Percentiles rank a stretch among this genome's conserved stretches.
phyloP scores from a whole-genome alignment of 805 yeast genomes.

The Candida boidinii region DNA sequence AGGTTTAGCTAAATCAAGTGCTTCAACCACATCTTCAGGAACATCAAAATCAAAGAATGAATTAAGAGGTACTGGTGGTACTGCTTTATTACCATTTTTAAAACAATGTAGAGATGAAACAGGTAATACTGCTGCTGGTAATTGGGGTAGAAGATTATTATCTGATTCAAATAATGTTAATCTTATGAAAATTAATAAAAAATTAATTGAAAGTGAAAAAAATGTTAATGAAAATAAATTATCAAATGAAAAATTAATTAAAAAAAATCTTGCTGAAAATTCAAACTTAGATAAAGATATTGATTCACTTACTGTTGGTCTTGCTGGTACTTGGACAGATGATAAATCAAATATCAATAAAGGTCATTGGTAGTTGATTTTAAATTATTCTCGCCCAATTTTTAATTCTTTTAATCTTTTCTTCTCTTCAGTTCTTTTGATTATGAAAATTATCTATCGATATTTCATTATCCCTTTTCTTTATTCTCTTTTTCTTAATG shows the following conservation, averaged over 20 bases:
- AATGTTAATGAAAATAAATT: neutral
- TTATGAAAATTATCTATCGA: too few relatives aligned
- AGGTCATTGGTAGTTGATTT: conserved; percentile 21
- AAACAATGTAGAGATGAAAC: conserved; percentile 96
- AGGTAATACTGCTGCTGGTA: conserved; percentile 87
- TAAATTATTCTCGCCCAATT: conserved; percentile 3
- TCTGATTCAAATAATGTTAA: conserved; percentile 41
- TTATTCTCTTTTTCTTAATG: too few relatives aligned
- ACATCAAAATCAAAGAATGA: conserved; percentile 44
- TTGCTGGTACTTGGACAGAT: conserved; percentile 24
- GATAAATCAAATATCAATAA: conserved; percentile 15
- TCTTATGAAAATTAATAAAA: conserved; percentile 2
- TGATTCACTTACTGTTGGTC: conserved; percentile 11
- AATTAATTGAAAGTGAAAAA: neutral
- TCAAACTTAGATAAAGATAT: neutral
- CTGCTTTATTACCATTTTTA: conserved; percentile 81
- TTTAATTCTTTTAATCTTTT: conserved; percentile 9
- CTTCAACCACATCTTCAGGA: conserved; percentile 24
- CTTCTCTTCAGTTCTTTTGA: too few relatives aligned
- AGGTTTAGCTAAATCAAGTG: conserved; percentile 45
- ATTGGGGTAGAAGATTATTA: conserved; percentile 75
- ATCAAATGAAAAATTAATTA: neutral
- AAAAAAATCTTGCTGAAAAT: neutral
- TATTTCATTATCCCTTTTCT: too few relatives aligned
- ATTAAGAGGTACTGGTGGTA: conserved; percentile 89